A percentile compares a stretch with the other conserved stretches of the same genome.
phyloP scores from a whole-genome alignment of 495 filamentous ascomycete species.

The Aspergillus nanangensis region DNA sequence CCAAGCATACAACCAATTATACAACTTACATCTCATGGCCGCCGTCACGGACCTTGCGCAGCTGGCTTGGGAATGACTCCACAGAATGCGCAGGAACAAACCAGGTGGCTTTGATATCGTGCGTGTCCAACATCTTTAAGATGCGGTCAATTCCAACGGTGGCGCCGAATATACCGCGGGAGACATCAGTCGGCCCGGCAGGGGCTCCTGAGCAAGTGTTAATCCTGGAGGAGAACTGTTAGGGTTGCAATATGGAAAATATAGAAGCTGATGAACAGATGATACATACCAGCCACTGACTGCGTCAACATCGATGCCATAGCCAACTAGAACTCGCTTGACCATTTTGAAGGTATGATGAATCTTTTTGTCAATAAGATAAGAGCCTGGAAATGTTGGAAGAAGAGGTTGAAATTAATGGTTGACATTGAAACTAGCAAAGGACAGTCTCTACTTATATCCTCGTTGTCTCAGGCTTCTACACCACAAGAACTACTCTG shows the following conservation, averaged over 20 bases:
- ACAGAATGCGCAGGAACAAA: constrained; percentile 79
- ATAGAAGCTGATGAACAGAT: too few species aligned
- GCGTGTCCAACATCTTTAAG: constrained; percentile 70
- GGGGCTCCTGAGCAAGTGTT: constrained; percentile 66
- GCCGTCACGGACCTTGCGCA: constrained; percentile 63
- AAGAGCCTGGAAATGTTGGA: too few species aligned
- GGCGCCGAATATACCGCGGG: constrained; percentile 64
- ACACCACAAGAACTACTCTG: too few species aligned
- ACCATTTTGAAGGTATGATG: not conserved
- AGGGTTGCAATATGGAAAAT: too few species aligned
- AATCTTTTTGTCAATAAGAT: not conserved
- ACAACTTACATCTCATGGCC: constrained; percentile 85
- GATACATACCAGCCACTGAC: constrained; percentile 69
- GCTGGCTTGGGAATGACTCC: constrained; percentile 75
- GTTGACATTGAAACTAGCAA: too few species aligned
- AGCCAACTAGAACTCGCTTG: constrained; percentile 52
- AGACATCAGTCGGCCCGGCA: constrained; percentile 63
- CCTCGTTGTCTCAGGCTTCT: too few species aligned
- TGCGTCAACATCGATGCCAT: constrained; percentile 62
- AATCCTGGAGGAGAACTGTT: too few species aligned
- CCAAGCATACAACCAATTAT: too few species aligned
- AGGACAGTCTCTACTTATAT: too few species aligned
- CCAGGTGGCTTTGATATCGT: constrained; percentile 77
- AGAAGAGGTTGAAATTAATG: too few species aligned
- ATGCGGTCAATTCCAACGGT: constrained; percentile 65